phyloP scores from a whole-genome alignment of 1,284 basidiomycete species.

The Heimioporus retisporus region DNA sequence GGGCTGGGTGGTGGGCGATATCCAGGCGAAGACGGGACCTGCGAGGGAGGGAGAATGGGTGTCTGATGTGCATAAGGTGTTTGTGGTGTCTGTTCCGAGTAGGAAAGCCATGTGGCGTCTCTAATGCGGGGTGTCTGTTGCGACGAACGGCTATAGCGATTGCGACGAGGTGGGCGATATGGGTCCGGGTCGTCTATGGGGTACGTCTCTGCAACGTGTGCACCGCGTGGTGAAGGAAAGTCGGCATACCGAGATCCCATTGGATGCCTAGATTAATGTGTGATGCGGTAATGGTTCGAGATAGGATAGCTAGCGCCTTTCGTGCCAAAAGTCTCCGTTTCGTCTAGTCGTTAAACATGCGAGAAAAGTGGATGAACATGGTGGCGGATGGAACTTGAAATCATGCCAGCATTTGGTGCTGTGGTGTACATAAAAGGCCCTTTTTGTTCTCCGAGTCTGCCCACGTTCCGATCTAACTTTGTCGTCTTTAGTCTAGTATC shows the following conservation, averaged over 20 bases:
- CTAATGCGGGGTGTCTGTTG: conserved; percentile 31
- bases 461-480: too few relatives aligned
- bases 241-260: conserved; percentile 19
- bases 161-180: conserved; percentile 24
- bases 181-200: conserved; percentile 17
- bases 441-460: too few relatives aligned
- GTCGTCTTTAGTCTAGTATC: too few relatives aligned
- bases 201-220: conserved; percentile 32
- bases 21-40: conserved; percentile 11
- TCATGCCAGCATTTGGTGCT: too few relatives aligned
- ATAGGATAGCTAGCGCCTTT: not conserved
- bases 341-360: not conserved
- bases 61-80: conserved; percentile 14
- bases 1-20: conserved; percentile 31
- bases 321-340: too few relatives aligned
- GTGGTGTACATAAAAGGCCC: too few relatives aligned
- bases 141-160: conserved; percentile 33
- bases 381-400: too few relatives aligned
- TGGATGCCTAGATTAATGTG: not conserved
- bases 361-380: not conserved
- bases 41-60: conserved; percentile 12
- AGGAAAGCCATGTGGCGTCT: conserved; percentile 36
- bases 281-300: not conserved
- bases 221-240: conserved; percentile 37
- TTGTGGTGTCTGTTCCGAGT: conserved; percentile 23